Percentiles rank a stretch among this genome's conserved stretches.
Evolutionary conservation across 2,329 filamentous ascomycete species (phyloP).

Genomic region (Diaporthe sp.): DNA sequence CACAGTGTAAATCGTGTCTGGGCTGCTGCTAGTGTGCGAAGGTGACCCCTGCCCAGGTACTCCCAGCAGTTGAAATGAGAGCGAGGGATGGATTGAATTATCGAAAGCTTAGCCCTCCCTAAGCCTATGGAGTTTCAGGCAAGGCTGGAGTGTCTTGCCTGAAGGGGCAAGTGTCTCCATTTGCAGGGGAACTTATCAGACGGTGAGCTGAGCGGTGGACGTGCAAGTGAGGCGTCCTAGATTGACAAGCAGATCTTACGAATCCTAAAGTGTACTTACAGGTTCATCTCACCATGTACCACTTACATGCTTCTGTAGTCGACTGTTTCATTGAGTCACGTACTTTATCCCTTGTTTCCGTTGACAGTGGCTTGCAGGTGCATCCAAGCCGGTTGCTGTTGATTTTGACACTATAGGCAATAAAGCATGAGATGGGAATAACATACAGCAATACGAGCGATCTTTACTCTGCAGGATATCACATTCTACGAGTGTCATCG

Average conservation of each 20-base stretch:
- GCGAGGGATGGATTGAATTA: background rate
- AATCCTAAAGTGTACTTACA: background rate
- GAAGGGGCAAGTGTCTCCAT: slow-evolving; percentile 3
- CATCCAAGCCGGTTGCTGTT: no score
- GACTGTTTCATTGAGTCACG: background rate
- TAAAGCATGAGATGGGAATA: background rate
- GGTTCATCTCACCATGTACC: background rate
- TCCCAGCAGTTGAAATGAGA: background rate
- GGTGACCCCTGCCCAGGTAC: background rate
- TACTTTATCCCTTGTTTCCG: background rate
- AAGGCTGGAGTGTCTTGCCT: background rate
- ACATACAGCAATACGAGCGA: background rate
- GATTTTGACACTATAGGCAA: background rate
- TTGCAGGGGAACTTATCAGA: slow-evolving; percentile 6
- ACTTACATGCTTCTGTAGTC: background rate
- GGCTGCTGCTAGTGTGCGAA: background rate
- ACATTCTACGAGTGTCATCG: background rate
- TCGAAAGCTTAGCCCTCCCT: background rate
- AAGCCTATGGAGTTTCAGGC: background rate
- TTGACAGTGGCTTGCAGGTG: background rate
- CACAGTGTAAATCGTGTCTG: background rate
- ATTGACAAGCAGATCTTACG: background rate
- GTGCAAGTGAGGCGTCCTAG: background rate
- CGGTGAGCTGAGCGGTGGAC: slow-evolving; percentile 13
- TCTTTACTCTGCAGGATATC: no score